Percentiles rank a stretch among this genome's conserved stretches.
Evolutionary conservation across 768 basidiomycete species (phyloP).

Genomic region (Tylopilus sp.): DNA sequence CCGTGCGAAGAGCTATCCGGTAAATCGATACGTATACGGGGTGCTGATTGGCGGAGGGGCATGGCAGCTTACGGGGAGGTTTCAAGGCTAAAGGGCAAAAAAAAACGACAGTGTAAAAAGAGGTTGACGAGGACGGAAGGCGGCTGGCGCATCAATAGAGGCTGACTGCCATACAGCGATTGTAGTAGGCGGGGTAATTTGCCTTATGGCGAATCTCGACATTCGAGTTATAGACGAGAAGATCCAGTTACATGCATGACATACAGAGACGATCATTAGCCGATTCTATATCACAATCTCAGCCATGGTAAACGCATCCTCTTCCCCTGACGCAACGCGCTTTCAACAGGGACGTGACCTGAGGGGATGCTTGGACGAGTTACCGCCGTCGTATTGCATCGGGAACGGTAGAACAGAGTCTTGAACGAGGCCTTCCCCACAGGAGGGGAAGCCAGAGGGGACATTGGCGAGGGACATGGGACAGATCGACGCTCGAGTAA

Average conservation of each 20-base stretch:
- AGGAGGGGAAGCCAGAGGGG: conserved; percentile 16
- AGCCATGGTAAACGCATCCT: conserved; percentile 30
- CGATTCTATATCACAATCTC: conserved; percentile 25
- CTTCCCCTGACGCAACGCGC: conserved; percentile 24
- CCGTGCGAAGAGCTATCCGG: conserved; percentile 10
- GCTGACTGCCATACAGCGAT: conserved; percentile 15
- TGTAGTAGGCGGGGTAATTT: background rate
- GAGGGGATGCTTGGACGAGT: conserved; percentile 15
- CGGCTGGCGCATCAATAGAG: conserved; percentile 22
- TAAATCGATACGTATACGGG: conserved; percentile 21
- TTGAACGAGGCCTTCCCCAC: conserved; percentile 21
- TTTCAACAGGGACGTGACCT: conserved; percentile 20
- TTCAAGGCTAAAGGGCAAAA: conserved; percentile 4
- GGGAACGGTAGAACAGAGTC: conserved; percentile 27
- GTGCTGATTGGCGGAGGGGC: conserved; percentile 15
- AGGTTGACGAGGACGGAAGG: conserved; percentile 7
- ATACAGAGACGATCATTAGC: conserved; percentile 17
- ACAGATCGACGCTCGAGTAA: conserved; percentile 16
- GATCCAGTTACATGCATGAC: conserved; percentile 20
- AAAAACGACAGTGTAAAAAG: conserved; percentile 3
- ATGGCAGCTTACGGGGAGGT: conserved; percentile 13
- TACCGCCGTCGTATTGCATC: conserved; percentile 18
- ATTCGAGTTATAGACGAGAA: conserved; percentile 10
- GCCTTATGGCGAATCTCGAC: background rate
- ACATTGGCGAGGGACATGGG: conserved; percentile 12